Evolutionary conservation across 2,329 filamentous ascomycete species (phyloP).

Genomic region (Trichoderma sp.): DNA sequence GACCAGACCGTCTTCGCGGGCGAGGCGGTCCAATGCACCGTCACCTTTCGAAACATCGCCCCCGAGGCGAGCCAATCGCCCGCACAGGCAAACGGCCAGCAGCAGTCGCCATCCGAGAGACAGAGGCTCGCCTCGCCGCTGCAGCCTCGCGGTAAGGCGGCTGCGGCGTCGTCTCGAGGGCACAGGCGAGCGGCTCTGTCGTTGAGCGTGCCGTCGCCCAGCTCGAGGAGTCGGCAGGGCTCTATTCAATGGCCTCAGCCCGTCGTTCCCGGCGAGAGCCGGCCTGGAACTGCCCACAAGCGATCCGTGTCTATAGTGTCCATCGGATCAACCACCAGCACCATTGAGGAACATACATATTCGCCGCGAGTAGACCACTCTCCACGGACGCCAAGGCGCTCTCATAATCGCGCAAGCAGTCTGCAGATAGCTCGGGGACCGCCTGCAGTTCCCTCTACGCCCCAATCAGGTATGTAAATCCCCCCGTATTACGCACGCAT

Average conservation of each 20-base stretch:
- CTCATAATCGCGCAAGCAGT: conserved; percentile 77
- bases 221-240: conserved; percentile 50
- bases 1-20: conserved; percentile 94
- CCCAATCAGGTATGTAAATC: conserved; percentile 44
- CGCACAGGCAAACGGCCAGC: conserved; percentile 23
- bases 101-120: conserved; percentile 38
- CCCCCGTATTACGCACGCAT: background rate
- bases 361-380: conserved; percentile 48
- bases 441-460: conserved; percentile 50
- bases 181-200: conserved; percentile 70
- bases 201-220: conserved; percentile 56
- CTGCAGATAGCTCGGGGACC: conserved; percentile 64
- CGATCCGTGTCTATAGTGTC: conserved; percentile 83
- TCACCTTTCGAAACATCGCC: conserved; percentile 90
- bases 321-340: conserved; percentile 60
- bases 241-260: conserved; percentile 53
- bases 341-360: conserved; percentile 52
- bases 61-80: conserved; percentile 45
- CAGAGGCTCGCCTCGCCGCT: conserved; percentile 50
- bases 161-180: conserved; percentile 51
- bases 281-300: conserved; percentile 64
- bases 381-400: conserved; percentile 53
- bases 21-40: conserved; percentile 92
- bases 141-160: conserved; percentile 48
- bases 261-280: conserved; percentile 39